A percentile compares a stretch with the other conserved stretches of the same genome.
Evolutionary conservation across 305 asterid species (phyloP).

Genomic region (Fraxinus albicans): DNA sequence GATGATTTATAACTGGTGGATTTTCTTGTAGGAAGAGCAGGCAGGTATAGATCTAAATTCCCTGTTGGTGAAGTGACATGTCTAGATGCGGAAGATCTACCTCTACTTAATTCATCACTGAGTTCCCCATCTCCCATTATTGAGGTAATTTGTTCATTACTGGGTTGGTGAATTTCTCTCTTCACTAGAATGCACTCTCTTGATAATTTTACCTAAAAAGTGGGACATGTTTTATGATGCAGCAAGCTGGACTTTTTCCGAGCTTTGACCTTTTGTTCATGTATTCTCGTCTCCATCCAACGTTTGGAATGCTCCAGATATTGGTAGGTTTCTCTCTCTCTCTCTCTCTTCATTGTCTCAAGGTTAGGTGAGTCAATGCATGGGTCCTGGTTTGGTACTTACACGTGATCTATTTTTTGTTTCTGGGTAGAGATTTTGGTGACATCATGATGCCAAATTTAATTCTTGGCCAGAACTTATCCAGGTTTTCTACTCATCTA

Average conservation of each 20-base stretch:
- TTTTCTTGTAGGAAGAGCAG: conserved; percentile 87
- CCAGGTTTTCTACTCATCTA: background rate
- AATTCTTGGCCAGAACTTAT: background rate
- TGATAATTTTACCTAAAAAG: conserved; percentile 19
- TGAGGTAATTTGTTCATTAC: conserved; percentile 48
- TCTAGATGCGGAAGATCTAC: conserved; percentile 58
- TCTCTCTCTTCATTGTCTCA: background rate
- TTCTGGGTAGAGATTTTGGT: background rate
- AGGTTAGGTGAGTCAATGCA: background rate
- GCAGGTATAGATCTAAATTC: conserved; percentile 80
- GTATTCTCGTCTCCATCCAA: conserved; percentile 75
- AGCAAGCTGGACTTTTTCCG: conserved; percentile 96
- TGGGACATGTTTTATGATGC: conserved; percentile 33
- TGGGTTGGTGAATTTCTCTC: conserved; percentile 7
- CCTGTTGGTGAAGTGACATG: conserved; percentile 93
- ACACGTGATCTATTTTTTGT: background rate
- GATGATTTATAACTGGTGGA: conserved; percentile 14
- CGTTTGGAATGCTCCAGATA: conserved; percentile 62
- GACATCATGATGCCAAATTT: background rate
- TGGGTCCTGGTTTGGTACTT: background rate
- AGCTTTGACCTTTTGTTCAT: conserved; percentile 70
- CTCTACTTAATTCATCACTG: conserved; percentile 75
- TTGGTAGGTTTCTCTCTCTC: conserved; percentile 49
- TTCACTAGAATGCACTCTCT: background rate
- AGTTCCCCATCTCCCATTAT: conserved; percentile 74